Base-by-base conservation (phyloP, 805 yeast species). In the Hanseniaspora pseudoguilliermondii region DNA sequence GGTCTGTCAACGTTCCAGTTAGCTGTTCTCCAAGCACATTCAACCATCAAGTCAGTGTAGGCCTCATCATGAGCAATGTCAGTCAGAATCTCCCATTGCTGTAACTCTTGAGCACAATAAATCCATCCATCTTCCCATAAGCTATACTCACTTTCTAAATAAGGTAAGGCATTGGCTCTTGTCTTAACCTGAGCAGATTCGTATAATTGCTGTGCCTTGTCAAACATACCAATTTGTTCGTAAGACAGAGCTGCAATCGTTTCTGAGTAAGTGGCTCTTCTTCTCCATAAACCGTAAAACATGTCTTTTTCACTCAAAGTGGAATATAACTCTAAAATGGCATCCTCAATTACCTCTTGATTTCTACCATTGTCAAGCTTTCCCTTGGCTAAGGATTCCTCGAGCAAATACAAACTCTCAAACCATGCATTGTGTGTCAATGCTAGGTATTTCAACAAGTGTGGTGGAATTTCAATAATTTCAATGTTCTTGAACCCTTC, bases 71-170 rank as follows among this genome's bases (percentile, higher is more conserved):
- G 89, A 2, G 98, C 97, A 34, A 95, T 74, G 64, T 93, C 99
- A 0, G 98, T 91, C 58, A 93, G 73, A 49, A 93, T 84, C 65
- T 93, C 98, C 99, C 99, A 93, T 61, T 93, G 97, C 66, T 93
- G 98, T 42, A 93, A 73, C 67, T 91, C 91, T 66, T 93, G 97
- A 3, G 98, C 96, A 73, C 98, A 90, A 40, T 86, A 71, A 57
- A 93, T 89, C 99, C 99, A 93, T 64, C 90, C 95, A 65, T 93
- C 98, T 70, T 95, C 98, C 99, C 99, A 93, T 36, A 93, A 73
- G 0, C 93, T 82, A 63, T 93, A 93, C 66, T 93, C 99, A 1
- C 95, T 80, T 65, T 93, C 97, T 29, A 96, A 88, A 65, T 87
- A 93, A 0, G 99, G 98, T 41, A 93, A 71, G 3, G 86, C 95